phyloP scores from a whole-genome alignment of 441 rosid genomes.

The Daphne laureola region DNA sequence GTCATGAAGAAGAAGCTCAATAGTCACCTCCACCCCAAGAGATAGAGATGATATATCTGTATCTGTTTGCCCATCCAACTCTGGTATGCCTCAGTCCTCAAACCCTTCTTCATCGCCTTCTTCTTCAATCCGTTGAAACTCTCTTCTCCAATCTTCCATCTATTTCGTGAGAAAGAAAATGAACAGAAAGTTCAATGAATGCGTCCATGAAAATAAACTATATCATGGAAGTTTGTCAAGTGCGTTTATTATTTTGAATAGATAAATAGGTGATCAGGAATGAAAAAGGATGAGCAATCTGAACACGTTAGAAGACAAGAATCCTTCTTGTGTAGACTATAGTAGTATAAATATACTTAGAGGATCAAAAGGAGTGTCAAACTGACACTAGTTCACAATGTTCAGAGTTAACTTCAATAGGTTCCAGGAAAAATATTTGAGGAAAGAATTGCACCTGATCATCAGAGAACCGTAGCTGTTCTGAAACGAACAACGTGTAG shows the following conservation, averaged over 20 bases:
- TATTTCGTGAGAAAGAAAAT: conserved; percentile 9
- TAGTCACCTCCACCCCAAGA: too few relatives aligned
- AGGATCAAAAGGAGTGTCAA: too few relatives aligned
- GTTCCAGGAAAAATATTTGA: background rate
- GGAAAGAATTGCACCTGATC: conserved; percentile 62
- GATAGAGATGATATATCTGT: too few relatives aligned
- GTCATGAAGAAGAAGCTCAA: too few relatives aligned
- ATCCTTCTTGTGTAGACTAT: too few relatives aligned
- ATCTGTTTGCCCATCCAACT: too few relatives aligned
- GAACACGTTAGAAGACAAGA: too few relatives aligned
- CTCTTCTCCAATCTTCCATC: conserved; percentile 86
- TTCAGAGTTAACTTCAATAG: background rate
- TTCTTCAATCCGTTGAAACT: conserved; percentile 66
- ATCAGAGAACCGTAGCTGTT: conserved; percentile 76
- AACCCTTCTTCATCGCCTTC: conserved; percentile 94
- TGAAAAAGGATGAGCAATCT: too few relatives aligned
- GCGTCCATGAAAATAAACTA: background rate
- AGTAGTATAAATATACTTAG: too few relatives aligned
- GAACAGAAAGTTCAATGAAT: background rate
- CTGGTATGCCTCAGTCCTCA: conserved; percentile 36
- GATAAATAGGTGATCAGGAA: too few relatives aligned
- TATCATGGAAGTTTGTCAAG: background rate
- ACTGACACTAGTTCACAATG: too few relatives aligned
- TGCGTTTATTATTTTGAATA: too few relatives aligned
- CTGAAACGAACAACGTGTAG: conserved; percentile 55